Base-by-base conservation (phyloP, 1,284 basidiomycete species). In the Ceratobasidium sp. region DNA sequence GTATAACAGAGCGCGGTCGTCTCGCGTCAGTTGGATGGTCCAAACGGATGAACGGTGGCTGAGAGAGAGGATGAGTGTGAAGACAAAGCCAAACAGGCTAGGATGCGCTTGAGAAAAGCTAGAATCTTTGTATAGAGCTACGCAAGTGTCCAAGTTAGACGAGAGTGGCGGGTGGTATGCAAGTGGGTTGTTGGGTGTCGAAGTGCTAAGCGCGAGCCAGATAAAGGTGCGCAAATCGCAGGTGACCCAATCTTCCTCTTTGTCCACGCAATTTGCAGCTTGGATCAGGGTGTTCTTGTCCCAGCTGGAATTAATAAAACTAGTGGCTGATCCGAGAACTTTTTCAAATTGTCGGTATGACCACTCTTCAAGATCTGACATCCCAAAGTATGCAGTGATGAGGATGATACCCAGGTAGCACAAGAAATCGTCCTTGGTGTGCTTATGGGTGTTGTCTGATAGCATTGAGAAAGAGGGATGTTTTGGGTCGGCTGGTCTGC, bases 11-110 rank as follows among this genome's bases (percentile, higher is more conserved):
- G 19, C 9, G 8, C 66, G 66, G 22, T 69, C 53, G 19, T 69
- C 66, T 31, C 53, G 51, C 29, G 66, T 69, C 5, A 69, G 24
- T 24, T 56, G 27, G 22, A 47, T 53, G 8, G 31, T 57, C 66
- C 66, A 69, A 7, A 57, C 22, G 17, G 53, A 5, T 17, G 66
- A 69, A 1, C 57, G 51, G 33, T 57, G 53, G 15, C 66, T 53
- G 3, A 69, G 48, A 47, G 66, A 69, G 14, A 69, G 53, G 29
- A 69, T 57, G 36, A 45, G 15, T 27, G 66, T 27, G 27, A 69
- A 69, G 9, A 69, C 24, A 47, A 31, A 69, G 8, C 66, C 66
- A 47, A 69, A 69, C 8, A 67, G 51, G 2, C 27, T 48, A 5
- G 65, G 65, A 22, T 36, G 9, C 7, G 24, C n/a, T n/a, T 8